These are phyloP conservation scores for Chrysoporthe austroafricana DNA, from an alignment of 2,329 filamentous ascomycete genomes.

Conservation along the genomic window DNA sequence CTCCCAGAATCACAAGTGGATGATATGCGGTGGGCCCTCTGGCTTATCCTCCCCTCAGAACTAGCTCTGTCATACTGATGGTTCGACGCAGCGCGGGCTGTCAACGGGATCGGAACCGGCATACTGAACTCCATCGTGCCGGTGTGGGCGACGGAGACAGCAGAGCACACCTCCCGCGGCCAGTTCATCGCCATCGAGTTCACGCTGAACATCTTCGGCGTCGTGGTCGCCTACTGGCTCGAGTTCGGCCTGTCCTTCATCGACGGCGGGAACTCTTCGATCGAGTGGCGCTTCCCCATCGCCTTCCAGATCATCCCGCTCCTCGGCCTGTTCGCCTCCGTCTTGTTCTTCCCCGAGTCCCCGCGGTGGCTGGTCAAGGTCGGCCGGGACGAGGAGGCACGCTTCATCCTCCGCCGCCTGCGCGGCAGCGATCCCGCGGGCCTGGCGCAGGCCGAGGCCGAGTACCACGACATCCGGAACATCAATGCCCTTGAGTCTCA, in stretches of 20 bases:
- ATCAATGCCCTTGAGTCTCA: constrained; percentile 67
- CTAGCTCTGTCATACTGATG: background rate
- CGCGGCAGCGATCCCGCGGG: constrained; percentile 17
- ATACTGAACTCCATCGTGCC: constrained; percentile 72
- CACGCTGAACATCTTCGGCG: constrained; percentile 45
- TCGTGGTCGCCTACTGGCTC: constrained; percentile 40
- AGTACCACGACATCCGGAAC: constrained; percentile 65
- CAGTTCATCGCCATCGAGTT: constrained; percentile 74
- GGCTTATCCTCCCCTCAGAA: background rate
- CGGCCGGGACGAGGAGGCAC: constrained; percentile 23
- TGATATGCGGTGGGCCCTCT: constrained; percentile 62
- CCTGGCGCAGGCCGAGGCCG: constrained; percentile 20
- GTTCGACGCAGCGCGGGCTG: constrained; percentile 49
- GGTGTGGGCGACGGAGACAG: constrained; percentile 73
- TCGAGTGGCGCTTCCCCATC: constrained; percentile 16
- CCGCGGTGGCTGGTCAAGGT: constrained; percentile 29
- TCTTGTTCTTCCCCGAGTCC: constrained; percentile 29
- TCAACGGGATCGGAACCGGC: constrained; percentile 70
- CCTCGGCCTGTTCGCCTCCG: constrained; percentile 22
- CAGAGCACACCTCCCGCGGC: constrained; percentile 69
- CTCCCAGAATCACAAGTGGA: constrained; percentile 69
- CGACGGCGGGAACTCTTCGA: constrained; percentile 24
- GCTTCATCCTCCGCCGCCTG: constrained; percentile 19
- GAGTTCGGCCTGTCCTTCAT: constrained; percentile 39
- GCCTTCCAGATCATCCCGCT: constrained; percentile 30